phyloP scores from a whole-genome alignment of 2,329 filamentous ascomycete species.

The Penicillium italicum region DNA sequence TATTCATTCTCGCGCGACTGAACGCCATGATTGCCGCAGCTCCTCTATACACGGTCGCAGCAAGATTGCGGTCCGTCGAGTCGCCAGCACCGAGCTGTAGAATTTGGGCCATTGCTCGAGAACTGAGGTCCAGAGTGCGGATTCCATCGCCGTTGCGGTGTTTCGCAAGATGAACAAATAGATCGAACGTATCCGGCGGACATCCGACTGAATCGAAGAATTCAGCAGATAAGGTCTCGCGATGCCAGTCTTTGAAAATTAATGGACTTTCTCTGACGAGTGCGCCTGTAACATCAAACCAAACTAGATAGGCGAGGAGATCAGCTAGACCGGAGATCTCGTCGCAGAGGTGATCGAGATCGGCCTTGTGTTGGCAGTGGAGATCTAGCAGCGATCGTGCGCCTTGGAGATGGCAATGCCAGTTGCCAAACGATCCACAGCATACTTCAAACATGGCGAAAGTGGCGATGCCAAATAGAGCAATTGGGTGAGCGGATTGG shows the following conservation, averaged over 20 bases:
- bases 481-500: conserved; percentile 41
- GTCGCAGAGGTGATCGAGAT: conserved; percentile 34
- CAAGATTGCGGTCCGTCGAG: conserved; percentile 16
- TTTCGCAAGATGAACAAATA: conserved; percentile 36
- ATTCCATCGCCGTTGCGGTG: conserved; percentile 12
- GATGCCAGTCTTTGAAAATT: conserved; percentile 46
- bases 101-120: conserved; percentile 18
- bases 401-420: conserved; percentile 39
- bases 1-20: conserved; percentile 5
- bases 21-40: conserved; percentile 37
- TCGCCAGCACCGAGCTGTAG: conserved; percentile 19
- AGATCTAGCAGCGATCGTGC: conserved; percentile 42
- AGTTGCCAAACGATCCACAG: conserved; percentile 42
- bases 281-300: conserved; percentile 42
- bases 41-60: conserved; percentile 36
- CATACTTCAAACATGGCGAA: conserved; percentile 47
- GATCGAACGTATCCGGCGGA: conserved; percentile 37
- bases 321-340: conserved; percentile 38
- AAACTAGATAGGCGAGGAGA: conserved; percentile 41
- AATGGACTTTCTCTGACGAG: conserved; percentile 22
- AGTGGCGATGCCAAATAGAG: conserved; percentile 44
- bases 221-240: conserved; percentile 29
- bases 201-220: conserved; percentile 43
- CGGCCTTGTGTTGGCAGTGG: conserved; percentile 35
- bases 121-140: conserved; percentile 6